Evolutionary conservation across 805 yeast species (phyloP), one percentile per base, ranked within the genome.

Genomic region (Candida xiaguanensis): DNA sequence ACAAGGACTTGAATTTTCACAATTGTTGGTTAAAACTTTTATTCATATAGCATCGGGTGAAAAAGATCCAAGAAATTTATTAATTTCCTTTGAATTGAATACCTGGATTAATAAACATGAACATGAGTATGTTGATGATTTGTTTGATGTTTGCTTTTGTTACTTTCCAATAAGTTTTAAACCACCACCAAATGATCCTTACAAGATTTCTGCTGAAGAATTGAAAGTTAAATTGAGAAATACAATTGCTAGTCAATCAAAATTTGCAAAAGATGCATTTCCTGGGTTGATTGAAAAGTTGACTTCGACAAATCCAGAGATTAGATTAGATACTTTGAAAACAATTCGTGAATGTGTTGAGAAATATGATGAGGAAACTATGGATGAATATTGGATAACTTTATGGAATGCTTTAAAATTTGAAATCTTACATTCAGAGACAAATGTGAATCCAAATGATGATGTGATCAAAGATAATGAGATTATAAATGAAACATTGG

Each of bases 121-220:
- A 2, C 46, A 56, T 12, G 56, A 59, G n/a, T 63, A 58, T 51
- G 53, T 74, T 23, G 82, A 83, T 47, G 87, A 85, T 8, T 58
- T 93, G 43, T 95, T 90, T 56, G 99, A 93, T 56, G 78, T 85
- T 25, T 70, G 87, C 29, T 95, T 91, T 56, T 93, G 99, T 60
- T 93, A 93, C 63, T 93, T 91, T 65, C 99, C 99, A 9, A 90
- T 93, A 31, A 85, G 96, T 1, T 93, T 95, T 63, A 81, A 80
- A 42, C 96, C 98, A 1, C 96, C 98, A 3, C 77, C 80, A 34
- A 86, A 86, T 57, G 96, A 91, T 51, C 90, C 93, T 0, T 88
- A 89, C 56, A 78, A 81, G 45, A 85, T 88, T 47, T 78, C 95
- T 0, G 77, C 88, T 1, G 75, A 72, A 1, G 85, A 88, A 39